phyloP scores from a whole-genome alignment of 805 yeast species.

The Priceomyces castillae region DNA sequence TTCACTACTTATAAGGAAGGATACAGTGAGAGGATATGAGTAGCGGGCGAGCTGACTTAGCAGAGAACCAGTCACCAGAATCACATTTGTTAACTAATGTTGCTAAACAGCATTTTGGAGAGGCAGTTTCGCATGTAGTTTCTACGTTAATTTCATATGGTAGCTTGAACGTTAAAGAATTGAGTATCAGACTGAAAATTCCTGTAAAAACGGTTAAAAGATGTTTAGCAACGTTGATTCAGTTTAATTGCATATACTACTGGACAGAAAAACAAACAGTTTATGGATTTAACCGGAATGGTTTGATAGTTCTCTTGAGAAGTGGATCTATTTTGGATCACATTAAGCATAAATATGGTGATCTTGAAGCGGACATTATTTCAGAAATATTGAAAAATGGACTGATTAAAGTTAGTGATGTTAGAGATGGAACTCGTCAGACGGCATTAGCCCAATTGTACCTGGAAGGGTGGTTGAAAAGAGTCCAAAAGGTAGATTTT shows the following conservation, averaged over 20 bases:
- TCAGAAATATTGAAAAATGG: slow-evolving; percentile 73
- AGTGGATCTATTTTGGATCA: slow-evolving; percentile 70
- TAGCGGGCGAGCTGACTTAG: slow-evolving; percentile 15
- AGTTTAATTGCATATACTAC: slow-evolving; percentile 69
- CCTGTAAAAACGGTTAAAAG: slow-evolving; percentile 54
- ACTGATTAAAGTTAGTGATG: slow-evolving; percentile 45
- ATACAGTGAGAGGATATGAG: slow-evolving; percentile 13
- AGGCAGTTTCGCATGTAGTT: slow-evolving; percentile 63
- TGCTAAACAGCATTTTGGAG: slow-evolving; percentile 61
- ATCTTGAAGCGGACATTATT: slow-evolving; percentile 53
- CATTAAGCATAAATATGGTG: slow-evolving; percentile 46
- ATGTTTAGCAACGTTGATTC: slow-evolving; percentile 72
- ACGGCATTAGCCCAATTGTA: slow-evolving; percentile 26
- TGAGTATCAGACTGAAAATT: slow-evolving; percentile 46
- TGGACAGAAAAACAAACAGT: slow-evolving; percentile 51
- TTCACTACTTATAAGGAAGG: neutral
- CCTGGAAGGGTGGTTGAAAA: slow-evolving; percentile 36
- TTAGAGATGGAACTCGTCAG: slow-evolving; percentile 18
- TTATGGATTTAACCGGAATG: slow-evolving; percentile 64
- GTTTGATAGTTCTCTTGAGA: slow-evolving; percentile 62
- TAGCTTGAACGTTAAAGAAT: slow-evolving; percentile 55
- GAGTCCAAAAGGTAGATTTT: slow-evolving; percentile 30
- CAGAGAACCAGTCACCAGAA: slow-evolving; percentile 59
- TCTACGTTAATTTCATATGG: slow-evolving; percentile 66
- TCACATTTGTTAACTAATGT: slow-evolving; percentile 57